Evolutionary conservation across 495 filamentous ascomycete species (phyloP).

Genomic region (Chaetomium fimeti): DNA sequence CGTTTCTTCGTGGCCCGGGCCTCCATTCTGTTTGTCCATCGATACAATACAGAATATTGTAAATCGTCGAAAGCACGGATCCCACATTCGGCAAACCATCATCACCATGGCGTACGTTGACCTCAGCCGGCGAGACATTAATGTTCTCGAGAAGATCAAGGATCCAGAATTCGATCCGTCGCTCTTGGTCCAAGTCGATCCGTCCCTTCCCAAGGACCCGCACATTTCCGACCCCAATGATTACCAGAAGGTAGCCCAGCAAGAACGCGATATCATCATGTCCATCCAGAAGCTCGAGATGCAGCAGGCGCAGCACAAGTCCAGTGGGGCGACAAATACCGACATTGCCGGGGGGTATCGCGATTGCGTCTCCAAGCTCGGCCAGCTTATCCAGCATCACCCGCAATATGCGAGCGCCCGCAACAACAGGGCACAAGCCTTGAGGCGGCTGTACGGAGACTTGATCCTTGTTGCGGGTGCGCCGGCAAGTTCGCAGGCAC

Average conservation of each 20-base stretch:
- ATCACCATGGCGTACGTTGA: slow-evolving; percentile 48
- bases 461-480: slow-evolving; percentile 40
- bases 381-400: slow-evolving; percentile 53
- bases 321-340: slow-evolving; percentile 25
- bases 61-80: background rate
- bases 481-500: slow-evolving; percentile 25
- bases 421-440: slow-evolving; percentile 74
- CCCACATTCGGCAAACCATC: slow-evolving; percentile 5
- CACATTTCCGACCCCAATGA: slow-evolving; percentile 43
- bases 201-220: slow-evolving; percentile 60
- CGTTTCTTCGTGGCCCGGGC: background rate
- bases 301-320: slow-evolving; percentile 41
- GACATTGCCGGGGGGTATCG: slow-evolving; percentile 42
- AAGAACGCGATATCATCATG: slow-evolving; percentile 50
- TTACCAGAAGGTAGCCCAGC: slow-evolving; percentile 41
- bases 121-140: slow-evolving; percentile 67
- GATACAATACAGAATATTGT: background rate
- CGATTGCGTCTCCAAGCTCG: slow-evolving; percentile 46
- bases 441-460: slow-evolving; percentile 60
- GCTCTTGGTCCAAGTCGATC: slow-evolving; percentile 53
- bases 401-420: slow-evolving; percentile 71
- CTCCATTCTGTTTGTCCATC: background rate
- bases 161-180: slow-evolving; percentile 70
- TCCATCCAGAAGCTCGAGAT: slow-evolving; percentile 51
- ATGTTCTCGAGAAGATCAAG: slow-evolving; percentile 74